Evolutionary conservation across 306 rosid species (phyloP), one percentile per base, ranked within the genome.

Genomic region (Betula pendula): DNA sequence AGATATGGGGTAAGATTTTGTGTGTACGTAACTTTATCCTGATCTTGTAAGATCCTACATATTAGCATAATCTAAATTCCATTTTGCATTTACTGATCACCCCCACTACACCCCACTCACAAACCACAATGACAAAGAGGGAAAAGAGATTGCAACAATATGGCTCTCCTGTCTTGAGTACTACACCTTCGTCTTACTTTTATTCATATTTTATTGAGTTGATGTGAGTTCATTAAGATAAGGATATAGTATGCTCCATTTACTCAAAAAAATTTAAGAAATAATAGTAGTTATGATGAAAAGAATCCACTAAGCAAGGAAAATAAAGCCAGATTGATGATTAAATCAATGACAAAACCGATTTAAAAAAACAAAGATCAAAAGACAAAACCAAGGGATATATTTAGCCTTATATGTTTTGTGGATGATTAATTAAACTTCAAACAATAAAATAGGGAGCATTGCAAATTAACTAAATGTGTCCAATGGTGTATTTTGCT

Each of bases 41-140:
- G 10, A 15, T 62, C 22, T 62, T 31, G 40, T 62, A 15, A 0
- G 69, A 62, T 31, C 42, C 33, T 5, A 3, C 43, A 29, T 38
- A 38, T 6, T 38, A 17, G 16, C 68, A 14, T 27, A 12, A 29
- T 24, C 68, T 60, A 60, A 50, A 50, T 14, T 15, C n/a, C n/a
- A 65, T 38, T 2, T 38, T 65, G 70, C 25, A 13, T 65, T 65
- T 65, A 8, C n/a, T n/a, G n/a, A 14, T 65, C 14, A 65, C 70
- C 24, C 70, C 70, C 38, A 35, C 47, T 19, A 38, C 48, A 38
- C 16, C 70, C 48, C 70, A 35, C 70, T 65, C 70, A 65, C 14
- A 33, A 35, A 17, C 19, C 70, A 65, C 43, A 65, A 17, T 14
- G 19, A 25, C 6, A 58, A 12, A 38, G 45, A 40, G 27, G 48